These are phyloP conservation scores for Lippia alba DNA, from an alignment of 305 asterid genomes.

Conservation along the genomic window DNA sequence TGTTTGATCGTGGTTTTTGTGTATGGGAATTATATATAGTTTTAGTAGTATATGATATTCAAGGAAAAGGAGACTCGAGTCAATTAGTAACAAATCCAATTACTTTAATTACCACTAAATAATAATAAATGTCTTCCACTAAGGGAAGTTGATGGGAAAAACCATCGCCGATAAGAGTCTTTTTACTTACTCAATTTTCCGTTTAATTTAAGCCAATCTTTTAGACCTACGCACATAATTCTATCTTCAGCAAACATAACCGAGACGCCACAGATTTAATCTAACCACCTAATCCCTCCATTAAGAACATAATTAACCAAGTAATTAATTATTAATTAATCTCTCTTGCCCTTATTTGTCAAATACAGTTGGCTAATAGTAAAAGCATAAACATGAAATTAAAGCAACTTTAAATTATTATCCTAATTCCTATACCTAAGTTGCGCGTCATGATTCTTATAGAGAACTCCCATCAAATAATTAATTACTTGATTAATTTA, in stretches of 20 bases:
- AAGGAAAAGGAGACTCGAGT: constrained; percentile 34
- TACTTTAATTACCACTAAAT: constrained; percentile 21
- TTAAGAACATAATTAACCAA: too few relatives aligned
- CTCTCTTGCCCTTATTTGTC: neutral
- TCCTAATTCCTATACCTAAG: neutral
- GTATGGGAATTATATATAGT: too few relatives aligned
- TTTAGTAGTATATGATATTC: too few relatives aligned
- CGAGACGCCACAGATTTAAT: constrained; percentile 50
- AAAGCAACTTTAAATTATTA: neutral
- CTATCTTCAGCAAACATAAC: constrained; percentile 28
- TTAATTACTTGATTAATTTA: too few relatives aligned
- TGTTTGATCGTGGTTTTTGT: too few relatives aligned
- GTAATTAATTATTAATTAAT: neutral
- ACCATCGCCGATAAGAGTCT: constrained; percentile 23
- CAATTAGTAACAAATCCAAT: constrained; percentile 39
- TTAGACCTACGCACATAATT: constrained; percentile 27
- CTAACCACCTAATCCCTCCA: constrained; percentile 15
- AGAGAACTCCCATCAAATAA: neutral
- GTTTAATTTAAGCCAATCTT: constrained; percentile 19
- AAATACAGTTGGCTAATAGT: constrained; percentile 24
- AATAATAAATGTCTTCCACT: constrained; percentile 42
- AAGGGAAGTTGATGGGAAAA: constrained; percentile 23
- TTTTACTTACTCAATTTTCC: constrained; percentile 43
- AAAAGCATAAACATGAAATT: neutral
- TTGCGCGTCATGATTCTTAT: neutral